phyloP scores from a whole-genome alignment of 331 rosid species.

The Pyracantha coccinea region DNA sequence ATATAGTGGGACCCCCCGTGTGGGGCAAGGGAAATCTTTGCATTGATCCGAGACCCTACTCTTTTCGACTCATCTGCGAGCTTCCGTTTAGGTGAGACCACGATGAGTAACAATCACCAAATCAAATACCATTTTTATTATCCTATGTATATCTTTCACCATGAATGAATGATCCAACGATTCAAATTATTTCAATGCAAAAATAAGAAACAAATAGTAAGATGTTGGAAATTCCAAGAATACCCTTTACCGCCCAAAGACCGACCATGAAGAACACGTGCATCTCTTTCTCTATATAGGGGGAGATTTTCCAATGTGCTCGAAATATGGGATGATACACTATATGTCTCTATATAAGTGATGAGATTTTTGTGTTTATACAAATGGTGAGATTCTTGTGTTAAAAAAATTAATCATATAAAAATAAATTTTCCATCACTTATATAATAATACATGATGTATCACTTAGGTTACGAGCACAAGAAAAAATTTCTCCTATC shows the following conservation, averaged over 20 bases:
- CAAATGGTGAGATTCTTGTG: too few species aligned
- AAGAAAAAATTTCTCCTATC: too few species aligned
- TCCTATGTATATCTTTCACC: not conserved
- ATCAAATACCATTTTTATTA: too few species aligned
- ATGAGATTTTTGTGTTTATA: too few species aligned
- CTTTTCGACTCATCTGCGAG: not conserved
- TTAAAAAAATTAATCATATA: too few species aligned
- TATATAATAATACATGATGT: too few species aligned
- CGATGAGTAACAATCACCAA: not conserved
- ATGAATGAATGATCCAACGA: not conserved
- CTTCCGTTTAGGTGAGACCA: not conserved
- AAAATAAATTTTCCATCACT: too few species aligned
- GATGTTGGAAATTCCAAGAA: not conserved
- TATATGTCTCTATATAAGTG: too few species aligned
- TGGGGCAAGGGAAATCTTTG: not conserved
- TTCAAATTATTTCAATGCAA: not conserved
- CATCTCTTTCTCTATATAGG: not conserved
- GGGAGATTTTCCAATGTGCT: too few species aligned
- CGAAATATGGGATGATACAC: rapidly evolving
- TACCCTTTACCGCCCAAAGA: not conserved
- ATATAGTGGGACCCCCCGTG: not conserved
- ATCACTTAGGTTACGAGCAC: too few species aligned
- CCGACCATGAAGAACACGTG: conserved; percentile 23
- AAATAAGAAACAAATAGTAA: too few species aligned
- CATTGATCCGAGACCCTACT: not conserved